Evolutionary conservation across 768 basidiomycete species (phyloP).

Genomic region (Tylopilus sp.): DNA sequence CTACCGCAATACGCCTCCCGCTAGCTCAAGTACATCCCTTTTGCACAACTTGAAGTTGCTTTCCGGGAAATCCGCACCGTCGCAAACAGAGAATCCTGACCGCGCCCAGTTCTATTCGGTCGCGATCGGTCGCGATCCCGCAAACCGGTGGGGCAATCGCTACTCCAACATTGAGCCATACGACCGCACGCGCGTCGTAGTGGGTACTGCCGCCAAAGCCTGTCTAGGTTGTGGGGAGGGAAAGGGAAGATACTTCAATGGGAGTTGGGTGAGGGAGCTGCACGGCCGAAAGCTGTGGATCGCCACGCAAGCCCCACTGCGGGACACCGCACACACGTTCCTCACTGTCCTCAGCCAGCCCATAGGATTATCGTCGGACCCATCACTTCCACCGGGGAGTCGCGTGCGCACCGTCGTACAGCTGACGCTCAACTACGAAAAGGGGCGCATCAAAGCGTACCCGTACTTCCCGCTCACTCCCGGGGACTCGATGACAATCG

Average conservation of each 20-base stretch:
- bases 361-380: slow-evolving; percentile 32
- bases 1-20: slow-evolving; percentile 23
- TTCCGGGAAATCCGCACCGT: slow-evolving; percentile 2
- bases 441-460: slow-evolving; percentile 68
- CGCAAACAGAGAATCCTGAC: slow-evolving; percentile 16
- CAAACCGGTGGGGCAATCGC: slow-evolving; percentile 55
- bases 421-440: slow-evolving; percentile 71
- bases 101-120: slow-evolving; percentile 52
- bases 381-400: slow-evolving; percentile 30
- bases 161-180: slow-evolving; percentile 76
- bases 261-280: slow-evolving; percentile 78
- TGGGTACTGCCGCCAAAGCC: slow-evolving; percentile 28
- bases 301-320: slow-evolving; percentile 79
- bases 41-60: slow-evolving; percentile 5
- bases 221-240: slow-evolving; percentile 22
- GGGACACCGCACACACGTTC: slow-evolving; percentile 67
- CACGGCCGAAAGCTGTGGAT: slow-evolving; percentile 80
- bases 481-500: slow-evolving; percentile 48
- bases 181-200: slow-evolving; percentile 73
- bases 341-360: slow-evolving; percentile 64
- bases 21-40: slow-evolving; percentile 4
- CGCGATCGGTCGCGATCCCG: slow-evolving; percentile 42
- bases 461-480: slow-evolving; percentile 66
- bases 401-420: slow-evolving; percentile 77
- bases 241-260: slow-evolving; percentile 68